Evolutionary conservation across 306 rosid species (phyloP), one percentile per base, ranked within the genome.

Genomic region (Gastrolobium bilobum): DNA sequence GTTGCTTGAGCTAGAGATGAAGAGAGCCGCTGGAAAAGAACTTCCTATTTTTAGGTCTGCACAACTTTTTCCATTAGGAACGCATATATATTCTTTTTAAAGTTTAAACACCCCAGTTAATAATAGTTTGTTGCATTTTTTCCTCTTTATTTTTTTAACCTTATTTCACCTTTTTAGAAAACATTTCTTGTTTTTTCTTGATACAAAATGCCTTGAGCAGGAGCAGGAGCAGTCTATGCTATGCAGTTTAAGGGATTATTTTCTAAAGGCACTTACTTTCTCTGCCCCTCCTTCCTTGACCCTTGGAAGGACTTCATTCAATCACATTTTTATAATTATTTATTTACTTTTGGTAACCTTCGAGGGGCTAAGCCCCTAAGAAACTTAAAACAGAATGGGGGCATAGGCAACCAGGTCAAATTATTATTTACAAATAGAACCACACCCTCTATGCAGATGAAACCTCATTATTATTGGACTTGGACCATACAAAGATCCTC

Each of bases 401-500:
- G 26, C 26, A 20, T 20, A 20, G 26, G 26, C 26, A 20, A 20
- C 26, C 26, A 20, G 26, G 26, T 20, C 26, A 20, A 20, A 20
- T 20, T 1, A 20, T 20, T 20, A 20, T 20, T 20, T 20, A 20
- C 26, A 20, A 20, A 20, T 20, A 20, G 26, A 20, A 20, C 26
- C 26, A 20, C 26, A 20, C 26, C 26, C 26, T 20, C 26, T 20
- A 20, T 20, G 26, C 26, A 20, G 26, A 35, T 5, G 86, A 78
- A 10, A 75, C 20, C 71, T 74, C 59, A 44, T 3, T 57, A 8
- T 43, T 75, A 68, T 73, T 86, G 57, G 60, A 54, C 26, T 20
- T 20, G 60, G 91, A 85, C 88, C 88, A 87, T 3, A 81, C 82
- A 58, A 86, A 88, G 43, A 87, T 47, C 67, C 90, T 84, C 92